phyloP scores from a whole-genome alignment of 192 early-diverging fungal genomes.

The Coemansia sp. region DNA sequence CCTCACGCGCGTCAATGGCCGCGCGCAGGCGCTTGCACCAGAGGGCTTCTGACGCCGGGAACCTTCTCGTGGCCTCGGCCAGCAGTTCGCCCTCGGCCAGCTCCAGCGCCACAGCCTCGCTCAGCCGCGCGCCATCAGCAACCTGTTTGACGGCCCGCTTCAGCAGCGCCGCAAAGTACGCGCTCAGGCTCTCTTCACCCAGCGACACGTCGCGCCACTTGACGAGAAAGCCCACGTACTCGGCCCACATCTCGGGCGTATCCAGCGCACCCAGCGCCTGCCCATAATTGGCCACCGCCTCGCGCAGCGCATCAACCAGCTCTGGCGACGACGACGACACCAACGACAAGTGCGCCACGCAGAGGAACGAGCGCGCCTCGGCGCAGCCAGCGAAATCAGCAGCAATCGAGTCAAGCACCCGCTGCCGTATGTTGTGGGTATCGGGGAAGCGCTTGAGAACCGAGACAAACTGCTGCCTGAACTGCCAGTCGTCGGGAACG shows the following conservation, averaged over 20 bases:
- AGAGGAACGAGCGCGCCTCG: slow-evolving; percentile 48
- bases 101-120: slow-evolving; percentile 57
- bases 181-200: slow-evolving; percentile 11
- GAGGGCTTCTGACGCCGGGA: slow-evolving; percentile 24
- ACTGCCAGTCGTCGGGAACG: slow-evolving; percentile 68
- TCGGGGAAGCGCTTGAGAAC: slow-evolving; percentile 58
- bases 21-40: slow-evolving; percentile 26
- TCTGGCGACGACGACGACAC: slow-evolving; percentile 62
- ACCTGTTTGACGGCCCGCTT: slow-evolving; percentile 58
- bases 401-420: slow-evolving; percentile 24
- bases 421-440: slow-evolving; percentile 19
- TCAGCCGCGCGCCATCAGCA: slow-evolving; percentile 35
- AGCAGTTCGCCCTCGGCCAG: slow-evolving; percentile 22
- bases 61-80: slow-evolving; percentile 19
- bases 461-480: slow-evolving; percentile 71
- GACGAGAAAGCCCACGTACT: slow-evolving; percentile 63
- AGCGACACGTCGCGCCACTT: slow-evolving; percentile 25
- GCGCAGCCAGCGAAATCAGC: slow-evolving; percentile 33
- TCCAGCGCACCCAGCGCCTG: slow-evolving; percentile 42
- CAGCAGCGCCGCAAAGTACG: slow-evolving; percentile 48
- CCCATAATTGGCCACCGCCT: slow-evolving; percentile 58
- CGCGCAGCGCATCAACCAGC: slow-evolving; percentile 50
- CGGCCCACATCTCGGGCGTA: slow-evolving; percentile 57
- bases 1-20: not conserved
- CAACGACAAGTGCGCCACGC: slow-evolving; percentile 57